Percentiles rank a stretch among this genome's conserved stretches.
phyloP scores from a whole-genome alignment of 768 basidiomycete species.

The Russula virescens region DNA sequence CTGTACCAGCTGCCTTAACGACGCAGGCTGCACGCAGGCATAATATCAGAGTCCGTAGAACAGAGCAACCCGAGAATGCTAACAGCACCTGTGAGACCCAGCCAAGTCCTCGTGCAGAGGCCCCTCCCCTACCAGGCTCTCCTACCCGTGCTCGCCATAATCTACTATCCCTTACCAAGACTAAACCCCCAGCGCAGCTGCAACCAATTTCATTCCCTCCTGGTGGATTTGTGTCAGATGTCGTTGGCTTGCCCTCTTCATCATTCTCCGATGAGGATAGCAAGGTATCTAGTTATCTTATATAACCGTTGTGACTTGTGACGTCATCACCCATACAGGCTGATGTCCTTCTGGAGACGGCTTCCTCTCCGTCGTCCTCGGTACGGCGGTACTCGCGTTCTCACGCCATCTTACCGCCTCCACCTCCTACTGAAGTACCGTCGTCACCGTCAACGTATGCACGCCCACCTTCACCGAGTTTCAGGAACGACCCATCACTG shows the following conservation, averaged over 20 bases:
- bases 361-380: neutral
- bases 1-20: conserved; percentile 19
- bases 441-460: conserved; percentile 11
- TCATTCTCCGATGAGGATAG: neutral
- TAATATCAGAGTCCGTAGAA: conserved; percentile 1
- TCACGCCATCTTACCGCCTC: neutral
- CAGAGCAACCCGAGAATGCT: neutral
- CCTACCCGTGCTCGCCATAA: conserved; percentile 22
- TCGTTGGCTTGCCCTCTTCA: conserved; percentile 31
- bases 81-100: neutral
- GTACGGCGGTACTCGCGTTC: neutral
- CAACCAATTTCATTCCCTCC: conserved; percentile 42
- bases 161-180: neutral
- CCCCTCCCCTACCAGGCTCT: neutral
- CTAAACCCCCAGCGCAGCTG: neutral
- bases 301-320: neutral
- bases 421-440: conserved; percentile 1
- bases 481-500: conserved; percentile 9
- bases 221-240: conserved; percentile 45
- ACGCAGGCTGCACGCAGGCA: conserved; percentile 8
- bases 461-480: conserved; percentile 5
- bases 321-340: neutral
- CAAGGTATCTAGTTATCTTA: neutral
- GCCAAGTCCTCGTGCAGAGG: neutral
- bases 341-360: neutral